Conservation (phyloP, 108 stramenopile genomes). For the Discostella pseudostelligera region DNA sequence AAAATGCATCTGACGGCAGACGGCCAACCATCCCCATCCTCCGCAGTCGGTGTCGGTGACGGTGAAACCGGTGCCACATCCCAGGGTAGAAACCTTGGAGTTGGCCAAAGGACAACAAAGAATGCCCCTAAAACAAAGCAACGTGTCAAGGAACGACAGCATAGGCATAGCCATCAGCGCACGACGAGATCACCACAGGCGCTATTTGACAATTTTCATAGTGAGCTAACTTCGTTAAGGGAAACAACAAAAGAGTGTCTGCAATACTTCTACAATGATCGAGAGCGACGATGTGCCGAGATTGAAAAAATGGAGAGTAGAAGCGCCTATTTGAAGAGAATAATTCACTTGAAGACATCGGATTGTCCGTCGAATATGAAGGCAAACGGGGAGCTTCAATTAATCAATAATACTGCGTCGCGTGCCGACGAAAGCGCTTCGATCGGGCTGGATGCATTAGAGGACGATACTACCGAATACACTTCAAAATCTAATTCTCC, state of each 20-base stretch:
- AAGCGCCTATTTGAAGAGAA: constrained; percentile 1
- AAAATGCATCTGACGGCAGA: too few relatives aligned
- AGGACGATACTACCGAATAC: too few relatives aligned
- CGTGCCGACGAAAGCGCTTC: too few relatives aligned
- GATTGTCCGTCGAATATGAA: too few relatives aligned
- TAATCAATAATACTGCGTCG: too few relatives aligned
- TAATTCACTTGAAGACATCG: constrained; percentile 4
- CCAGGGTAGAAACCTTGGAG: too few relatives aligned
- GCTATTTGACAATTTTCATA: constrained; percentile 5
- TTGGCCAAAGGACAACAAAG: not conserved
- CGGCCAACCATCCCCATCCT: too few relatives aligned
- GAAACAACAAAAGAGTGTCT: not conserved
- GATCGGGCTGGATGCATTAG: too few relatives aligned
- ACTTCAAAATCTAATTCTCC: too few relatives aligned
- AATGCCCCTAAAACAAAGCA: not conserved
- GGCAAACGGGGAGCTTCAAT: not conserved
- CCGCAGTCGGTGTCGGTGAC: too few relatives aligned
- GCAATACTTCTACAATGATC: constrained; percentile 1
- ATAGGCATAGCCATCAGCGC: too few relatives aligned
- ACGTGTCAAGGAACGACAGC: not conserved
- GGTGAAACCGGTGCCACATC: too few relatives aligned
- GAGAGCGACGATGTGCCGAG: not conserved
- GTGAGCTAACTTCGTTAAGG: not conserved
- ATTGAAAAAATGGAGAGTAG: not conserved
- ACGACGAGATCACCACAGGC: not conserved